A percentile compares a stretch with the other conserved stretches of the same genome.
Evolutionary conservation across 1,284 basidiomycete species (phyloP).

Genomic region (Apiotrichum gracile): DNA sequence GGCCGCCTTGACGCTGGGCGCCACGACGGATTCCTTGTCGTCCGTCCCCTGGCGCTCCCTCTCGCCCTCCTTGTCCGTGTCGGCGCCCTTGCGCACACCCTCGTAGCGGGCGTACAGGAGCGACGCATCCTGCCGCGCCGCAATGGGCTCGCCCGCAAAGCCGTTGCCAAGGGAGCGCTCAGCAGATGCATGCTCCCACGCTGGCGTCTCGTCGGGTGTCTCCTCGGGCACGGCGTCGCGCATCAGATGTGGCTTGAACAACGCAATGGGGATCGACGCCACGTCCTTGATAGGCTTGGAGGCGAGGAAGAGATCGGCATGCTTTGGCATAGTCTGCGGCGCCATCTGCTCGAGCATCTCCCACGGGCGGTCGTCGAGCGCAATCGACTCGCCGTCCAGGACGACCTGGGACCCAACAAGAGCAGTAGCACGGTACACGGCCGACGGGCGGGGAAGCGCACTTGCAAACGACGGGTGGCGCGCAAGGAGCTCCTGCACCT

Average conservation of each 20-base stretch:
- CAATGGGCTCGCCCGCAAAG: slow-evolving; percentile 31
- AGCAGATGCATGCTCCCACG: slow-evolving; percentile 28
- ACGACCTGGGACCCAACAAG: slow-evolving; percentile 16
- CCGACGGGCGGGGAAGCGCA: slow-evolving; percentile 26
- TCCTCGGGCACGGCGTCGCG: slow-evolving; percentile 28
- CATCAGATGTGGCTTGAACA: slow-evolving; percentile 36
- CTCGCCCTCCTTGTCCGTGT: background rate
- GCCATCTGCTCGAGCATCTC: slow-evolving; percentile 40
- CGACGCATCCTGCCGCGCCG: slow-evolving; percentile 25
- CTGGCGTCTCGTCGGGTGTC: background rate
- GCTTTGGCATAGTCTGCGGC: slow-evolving; percentile 11
- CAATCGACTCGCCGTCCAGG: slow-evolving; percentile 14
- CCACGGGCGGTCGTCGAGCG: slow-evolving; percentile 43
- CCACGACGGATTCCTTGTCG: background rate
- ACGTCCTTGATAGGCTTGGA: slow-evolving; percentile 28
- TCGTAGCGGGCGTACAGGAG: slow-evolving; percentile 18
- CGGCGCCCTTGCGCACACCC: background rate
- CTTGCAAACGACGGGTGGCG: slow-evolving; percentile 15
- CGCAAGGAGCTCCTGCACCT: slow-evolving; percentile 18
- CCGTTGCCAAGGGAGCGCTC: slow-evolving; percentile 41
- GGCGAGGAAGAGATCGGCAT: slow-evolving; percentile 31
- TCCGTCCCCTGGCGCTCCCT: background rate
- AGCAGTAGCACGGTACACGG: slow-evolving; percentile 25
- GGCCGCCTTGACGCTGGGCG: slow-evolving; percentile 4
- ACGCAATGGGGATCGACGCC: slow-evolving; percentile 31